These are phyloP conservation scores for Hordeum marinum DNA, from an alignment of 176 grass and related monocot genomes.

Conservation along the genomic window DNA sequence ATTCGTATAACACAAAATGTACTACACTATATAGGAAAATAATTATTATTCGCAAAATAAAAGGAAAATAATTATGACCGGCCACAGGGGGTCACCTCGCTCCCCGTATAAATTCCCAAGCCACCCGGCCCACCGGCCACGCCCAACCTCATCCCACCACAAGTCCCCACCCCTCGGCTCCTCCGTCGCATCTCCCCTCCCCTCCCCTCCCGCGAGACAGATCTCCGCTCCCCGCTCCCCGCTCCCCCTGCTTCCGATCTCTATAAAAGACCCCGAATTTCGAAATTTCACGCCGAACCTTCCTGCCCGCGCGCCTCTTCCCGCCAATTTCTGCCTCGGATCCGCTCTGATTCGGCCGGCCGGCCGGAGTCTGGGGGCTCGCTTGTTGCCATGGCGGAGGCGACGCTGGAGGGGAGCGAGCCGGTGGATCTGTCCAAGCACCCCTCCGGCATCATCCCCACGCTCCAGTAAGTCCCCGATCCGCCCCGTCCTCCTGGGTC, in stretches of 20 bases:
- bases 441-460: constrained; percentile 93
- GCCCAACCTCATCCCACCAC: not conserved
- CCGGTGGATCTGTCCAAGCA: constrained; percentile 87
- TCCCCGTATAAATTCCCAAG: not conserved
- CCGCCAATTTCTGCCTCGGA: constrained; percentile 38
- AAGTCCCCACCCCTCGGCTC: not conserved
- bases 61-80: constrained; percentile 8
- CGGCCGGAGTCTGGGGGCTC: too few species aligned
- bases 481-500: not conserved
- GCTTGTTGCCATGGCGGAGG: constrained; percentile 54
- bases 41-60: too few species aligned
- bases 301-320: not conserved
- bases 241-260: constrained; percentile 22
- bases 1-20: too few species aligned
- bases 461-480: constrained; percentile 83
- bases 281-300: constrained; percentile 20
- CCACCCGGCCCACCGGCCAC: not conserved
- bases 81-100: constrained; percentile 17
- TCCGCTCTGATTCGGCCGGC: not conserved
- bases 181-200: not conserved
- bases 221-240: not conserved
- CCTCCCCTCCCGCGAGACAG: not conserved
- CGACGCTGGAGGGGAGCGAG: constrained; percentile 68
- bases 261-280: constrained; percentile 72
- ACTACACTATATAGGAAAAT: too few species aligned